Evolutionary conservation across 2,329 filamentous ascomycete genomes (phyloP), one percentile per base, ranked within the genome.

Genomic region (Alternaria sp.): DNA sequence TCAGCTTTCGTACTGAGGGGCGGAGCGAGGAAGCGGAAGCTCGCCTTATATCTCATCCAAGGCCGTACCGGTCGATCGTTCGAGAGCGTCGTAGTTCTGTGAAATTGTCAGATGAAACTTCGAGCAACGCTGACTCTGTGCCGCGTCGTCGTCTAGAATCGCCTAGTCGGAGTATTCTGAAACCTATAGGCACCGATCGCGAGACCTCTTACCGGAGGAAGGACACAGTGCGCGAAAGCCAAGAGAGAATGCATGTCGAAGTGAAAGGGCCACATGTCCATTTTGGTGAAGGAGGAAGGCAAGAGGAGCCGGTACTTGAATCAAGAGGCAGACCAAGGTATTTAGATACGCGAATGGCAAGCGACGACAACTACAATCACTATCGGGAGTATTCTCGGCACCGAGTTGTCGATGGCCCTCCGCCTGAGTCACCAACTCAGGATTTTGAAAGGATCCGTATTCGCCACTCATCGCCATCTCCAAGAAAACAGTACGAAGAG

Each of bases 241-340:
- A 67, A 5, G 70, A 74, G 22, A 75, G 72, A 54, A 73, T 65
- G 22, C 56, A 59, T 16, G 74, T 74, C n/a, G 73, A 77, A 60
- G 55, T 75, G 2, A 75, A 69, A 22, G 69, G 68, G 2, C 67
- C 69, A 18, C 66, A 67, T 42, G 76, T 78, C 16, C 74, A 72
- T 18, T 78, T 77, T 44, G 64, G 56, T 28, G 28, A 64, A n/a
- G 62, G 69, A 20, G 42, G 56, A 36, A 51, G 42, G 39, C 51
- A 59, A 24, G 56, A 57, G 2, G 47, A 42, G 39, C 44, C 22
- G 20, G 43, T n/a, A 4, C 18, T 44, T 6, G 60, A 65, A 9
- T 20, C 32, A 16, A 38, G 38, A 49, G 46, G 47, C 12, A 36
- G 58, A 20, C 18, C 57, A 36, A 51, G 58, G n/a, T 42, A 57